Evolutionary conservation across 495 filamentous ascomycete genomes (phyloP), one percentile per base, ranked within the genome.

Genomic region (Thermochaetoides thermophila): DNA sequence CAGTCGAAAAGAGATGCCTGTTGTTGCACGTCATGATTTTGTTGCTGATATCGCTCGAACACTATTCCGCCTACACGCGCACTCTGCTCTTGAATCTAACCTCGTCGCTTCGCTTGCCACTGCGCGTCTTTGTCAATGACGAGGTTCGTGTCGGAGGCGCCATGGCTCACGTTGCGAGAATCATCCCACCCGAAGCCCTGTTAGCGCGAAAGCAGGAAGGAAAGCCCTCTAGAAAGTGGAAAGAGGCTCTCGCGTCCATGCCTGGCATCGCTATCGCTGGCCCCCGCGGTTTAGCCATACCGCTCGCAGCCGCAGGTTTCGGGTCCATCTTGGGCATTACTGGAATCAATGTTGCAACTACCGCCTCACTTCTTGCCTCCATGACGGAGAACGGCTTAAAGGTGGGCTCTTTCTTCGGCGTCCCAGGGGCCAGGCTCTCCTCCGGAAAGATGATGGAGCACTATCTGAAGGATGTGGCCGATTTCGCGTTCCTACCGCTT

Each of bases 401-500:
- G 26, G 78, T 93, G 13, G 87, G 84, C 4, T 71, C 77, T 30
- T 55, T 96, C 9, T 93, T 97, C 46, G 87, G 87, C 19, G 81
- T 85, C 7, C 92, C 89, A 49, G 85, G 85, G 16, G 81, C 75
- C 9, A 68, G 78, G 10, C 84, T 89, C 73, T 80, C 78, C 2
- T n/a, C n/a, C n/a, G 76, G 78, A 19, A 72, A 81, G 49, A 79
- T 84, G 73, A 80, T 95, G 69, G 84, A 87, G 39, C 66, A 75
- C 27, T 89, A 93, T 55, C 76, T 82, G 12, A 75, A 72, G 34
- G 85, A 95, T 38, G 77, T 95, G 10, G 68, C 78, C 30, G 85
- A 95, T 52, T 93, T 95, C 52, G 84, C 74, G 5, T 86, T 97
- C 44, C 51, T 94, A 11, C 84, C 85, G 1, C 57, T 91, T 24